Percentiles rank a stretch among this genome's conserved stretches.
Conservation (phyloP, 257 asterid genomes). For the Solanum okadae region DNA sequence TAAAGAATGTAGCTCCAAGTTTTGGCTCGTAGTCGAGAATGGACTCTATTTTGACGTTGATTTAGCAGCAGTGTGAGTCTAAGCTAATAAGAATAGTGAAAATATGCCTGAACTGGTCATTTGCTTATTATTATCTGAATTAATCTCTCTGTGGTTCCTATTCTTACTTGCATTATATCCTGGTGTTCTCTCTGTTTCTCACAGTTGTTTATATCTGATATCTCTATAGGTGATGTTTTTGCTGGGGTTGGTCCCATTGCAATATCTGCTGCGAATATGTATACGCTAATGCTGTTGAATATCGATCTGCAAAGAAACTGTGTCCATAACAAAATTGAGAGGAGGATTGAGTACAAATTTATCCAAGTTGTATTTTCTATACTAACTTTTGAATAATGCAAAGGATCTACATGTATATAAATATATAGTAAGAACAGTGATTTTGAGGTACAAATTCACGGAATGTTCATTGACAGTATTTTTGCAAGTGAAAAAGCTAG, state of each 20-base stretch:
- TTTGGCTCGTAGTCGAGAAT: slow-evolving; percentile 76
- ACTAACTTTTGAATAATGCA: background rate
- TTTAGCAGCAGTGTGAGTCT: slow-evolving; percentile 78
- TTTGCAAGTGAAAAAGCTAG: slow-evolving; percentile 36
- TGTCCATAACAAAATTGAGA: slow-evolving; percentile 58
- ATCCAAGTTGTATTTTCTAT: background rate
- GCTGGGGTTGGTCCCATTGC: slow-evolving; percentile 96
- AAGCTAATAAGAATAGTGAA: background rate
- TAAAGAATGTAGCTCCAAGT: slow-evolving; percentile 92
- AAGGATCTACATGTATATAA: background rate
- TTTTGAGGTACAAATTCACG: background rate
- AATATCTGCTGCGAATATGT: slow-evolving; percentile 66
- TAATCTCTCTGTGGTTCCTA: background rate
- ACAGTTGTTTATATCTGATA: background rate
- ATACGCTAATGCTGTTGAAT: slow-evolving; percentile 30
- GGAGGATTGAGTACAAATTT: slow-evolving; percentile 55
- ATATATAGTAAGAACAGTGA: background rate
- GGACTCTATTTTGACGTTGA: slow-evolving; percentile 84
- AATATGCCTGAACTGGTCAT: background rate
- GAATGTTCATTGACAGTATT: slow-evolving; percentile 69
- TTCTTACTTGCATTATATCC: background rate
- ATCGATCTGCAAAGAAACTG: too few relatives aligned
- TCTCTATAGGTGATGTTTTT: slow-evolving; percentile 78
- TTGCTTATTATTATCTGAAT: background rate
- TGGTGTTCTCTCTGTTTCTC: background rate